Conservation (phyloP, 352 stramenopile species). For the Phytophthora foliorum region DNA sequence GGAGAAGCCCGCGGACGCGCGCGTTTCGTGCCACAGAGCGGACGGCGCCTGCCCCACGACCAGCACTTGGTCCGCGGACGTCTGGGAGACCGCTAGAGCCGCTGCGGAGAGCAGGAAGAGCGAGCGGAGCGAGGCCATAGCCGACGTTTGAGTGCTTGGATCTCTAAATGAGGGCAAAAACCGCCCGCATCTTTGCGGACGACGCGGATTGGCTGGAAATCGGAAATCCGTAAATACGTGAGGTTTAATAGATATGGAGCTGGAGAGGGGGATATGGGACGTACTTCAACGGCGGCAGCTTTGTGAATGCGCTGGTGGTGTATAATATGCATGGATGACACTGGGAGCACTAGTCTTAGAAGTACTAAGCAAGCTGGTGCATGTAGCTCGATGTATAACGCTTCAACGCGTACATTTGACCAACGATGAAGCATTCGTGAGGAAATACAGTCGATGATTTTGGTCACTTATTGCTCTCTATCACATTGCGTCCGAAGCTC, state of each 20-base stretch:
- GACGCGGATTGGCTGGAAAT: constrained; percentile 9
- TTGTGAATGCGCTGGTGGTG: too few relatives aligned
- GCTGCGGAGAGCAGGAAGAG: constrained; percentile 28
- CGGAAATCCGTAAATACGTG: background rate
- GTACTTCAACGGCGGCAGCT: too few relatives aligned
- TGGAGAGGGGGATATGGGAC: background rate
- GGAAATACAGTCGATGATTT: too few relatives aligned
- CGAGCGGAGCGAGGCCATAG: constrained; percentile 12
- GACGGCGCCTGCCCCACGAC: constrained; percentile 31
- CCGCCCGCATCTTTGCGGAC: background rate
- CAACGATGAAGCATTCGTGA: too few relatives aligned
- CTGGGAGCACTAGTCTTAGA: too few relatives aligned
- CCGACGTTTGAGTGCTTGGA: constrained; percentile 30
- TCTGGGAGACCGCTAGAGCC: constrained; percentile 14
- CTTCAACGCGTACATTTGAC: too few relatives aligned
- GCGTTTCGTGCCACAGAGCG: constrained; percentile 35
- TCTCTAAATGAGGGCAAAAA: constrained; percentile 28
- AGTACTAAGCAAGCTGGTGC: too few relatives aligned
- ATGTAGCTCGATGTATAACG: too few relatives aligned
- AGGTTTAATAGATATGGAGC: background rate
- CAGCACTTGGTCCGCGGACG: constrained; percentile 37
- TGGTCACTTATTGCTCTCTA: too few relatives aligned
- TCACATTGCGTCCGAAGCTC: too few relatives aligned
- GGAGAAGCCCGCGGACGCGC: constrained; percentile 32
- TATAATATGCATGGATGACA: too few relatives aligned